phyloP scores from a whole-genome alignment of 2,329 filamentous ascomycete genomes.

The Pseudocercospora cruenta region DNA sequence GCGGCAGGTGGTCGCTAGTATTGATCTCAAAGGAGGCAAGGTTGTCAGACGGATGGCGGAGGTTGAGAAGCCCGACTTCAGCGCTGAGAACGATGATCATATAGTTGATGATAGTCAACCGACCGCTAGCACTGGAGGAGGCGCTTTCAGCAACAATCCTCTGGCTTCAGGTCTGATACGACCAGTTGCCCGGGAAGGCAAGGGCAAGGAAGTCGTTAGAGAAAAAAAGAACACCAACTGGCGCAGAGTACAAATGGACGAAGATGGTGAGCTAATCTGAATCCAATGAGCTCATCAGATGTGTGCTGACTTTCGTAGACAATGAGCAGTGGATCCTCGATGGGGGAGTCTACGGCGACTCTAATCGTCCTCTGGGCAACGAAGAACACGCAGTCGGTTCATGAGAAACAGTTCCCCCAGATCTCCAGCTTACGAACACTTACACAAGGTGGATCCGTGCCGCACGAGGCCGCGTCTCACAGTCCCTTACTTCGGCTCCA shows the following conservation, averaged over 20 bases:
- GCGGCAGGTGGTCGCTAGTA: slow-evolving; percentile 78
- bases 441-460: background rate
- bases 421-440: background rate
- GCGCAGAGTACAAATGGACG: slow-evolving; percentile 57
- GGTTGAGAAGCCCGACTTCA: slow-evolving; percentile 59
- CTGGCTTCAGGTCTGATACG: slow-evolving; percentile 67
- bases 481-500: background rate
- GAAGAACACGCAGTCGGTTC: slow-evolving; percentile 10
- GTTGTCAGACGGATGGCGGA: slow-evolving; percentile 72
- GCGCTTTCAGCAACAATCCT: slow-evolving; percentile 71
- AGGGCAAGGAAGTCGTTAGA: slow-evolving; percentile 46
- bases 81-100: slow-evolving; percentile 50
- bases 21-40: slow-evolving; percentile 78
- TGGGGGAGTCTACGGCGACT: slow-evolving; percentile 52
- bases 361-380: slow-evolving; percentile 13
- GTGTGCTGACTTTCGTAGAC: background rate
- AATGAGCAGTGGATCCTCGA: slow-evolving; percentile 57
- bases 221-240: slow-evolving; percentile 46
- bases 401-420: background rate
- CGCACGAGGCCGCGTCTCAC: background rate
- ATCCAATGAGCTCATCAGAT: background rate
- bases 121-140: slow-evolving; percentile 45
- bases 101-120: slow-evolving; percentile 28
- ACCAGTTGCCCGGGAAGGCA: slow-evolving; percentile 59
- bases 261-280: slow-evolving; percentile 44